phyloP scores from a whole-genome alignment of 176 grass and related monocot species.

The Poa annua region DNA sequence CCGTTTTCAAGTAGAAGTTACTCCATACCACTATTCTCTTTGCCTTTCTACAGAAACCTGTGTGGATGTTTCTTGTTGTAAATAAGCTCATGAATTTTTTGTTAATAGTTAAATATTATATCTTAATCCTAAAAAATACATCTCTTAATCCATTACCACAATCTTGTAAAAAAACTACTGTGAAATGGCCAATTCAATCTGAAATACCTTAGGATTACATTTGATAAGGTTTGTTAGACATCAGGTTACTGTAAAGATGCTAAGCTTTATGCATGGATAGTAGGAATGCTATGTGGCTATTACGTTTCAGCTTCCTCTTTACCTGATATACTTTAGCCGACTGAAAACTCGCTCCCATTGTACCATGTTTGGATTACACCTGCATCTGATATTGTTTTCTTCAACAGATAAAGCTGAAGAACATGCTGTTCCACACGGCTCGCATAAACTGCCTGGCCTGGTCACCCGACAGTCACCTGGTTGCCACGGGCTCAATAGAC shows the following conservation, averaged over 20 bases:
- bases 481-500: constrained; percentile 91
- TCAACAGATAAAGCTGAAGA: constrained; percentile 86
- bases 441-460: constrained; percentile 85
- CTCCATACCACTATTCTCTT: constrained; percentile 8
- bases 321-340: background rate
- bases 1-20: background rate
- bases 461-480: constrained; percentile 81
- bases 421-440: constrained; percentile 96
- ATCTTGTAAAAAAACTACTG: background rate
- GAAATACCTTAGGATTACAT: background rate
- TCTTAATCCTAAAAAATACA: background rate
- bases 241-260: constrained; percentile 17
- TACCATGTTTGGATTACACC: background rate
- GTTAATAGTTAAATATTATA: background rate
- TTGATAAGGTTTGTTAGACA: constrained; percentile 7
- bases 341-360: background rate
- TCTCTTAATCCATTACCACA: background rate
- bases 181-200: background rate
- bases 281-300: background rate
- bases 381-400: constrained; percentile 26
- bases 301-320: background rate
- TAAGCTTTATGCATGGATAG: background rate
- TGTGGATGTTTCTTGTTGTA: constrained; percentile 26
- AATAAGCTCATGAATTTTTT: constrained; percentile 2
- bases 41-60: background rate